A percentile compares a stretch with the other conserved stretches of the same genome.
Conservation (phyloP, 306 rosid genomes). For the Vigna radiata region DNA sequence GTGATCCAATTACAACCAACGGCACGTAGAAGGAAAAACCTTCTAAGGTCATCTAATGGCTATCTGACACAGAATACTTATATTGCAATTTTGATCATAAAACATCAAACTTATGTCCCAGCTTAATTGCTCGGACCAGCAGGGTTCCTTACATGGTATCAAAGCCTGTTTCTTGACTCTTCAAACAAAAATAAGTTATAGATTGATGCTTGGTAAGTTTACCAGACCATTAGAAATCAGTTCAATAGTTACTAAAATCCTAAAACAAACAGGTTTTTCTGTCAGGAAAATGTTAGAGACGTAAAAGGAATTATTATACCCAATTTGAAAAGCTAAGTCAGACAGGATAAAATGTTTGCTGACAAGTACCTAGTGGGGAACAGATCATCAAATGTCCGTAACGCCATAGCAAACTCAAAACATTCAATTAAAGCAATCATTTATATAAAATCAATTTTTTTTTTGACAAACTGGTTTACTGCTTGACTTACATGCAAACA, state of each 20-base stretch:
- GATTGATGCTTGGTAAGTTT: conserved; percentile 3
- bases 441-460: background rate
- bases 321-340: conserved; percentile 9
- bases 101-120: conserved; percentile 5
- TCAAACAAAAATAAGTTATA: conserved; percentile 14
- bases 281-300: background rate
- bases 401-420: conserved; percentile 3
- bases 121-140: background rate
- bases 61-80: conserved; percentile 19
- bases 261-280: conserved; percentile 22
- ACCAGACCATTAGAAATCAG: background rate
- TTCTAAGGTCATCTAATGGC: conserved; percentile 10
- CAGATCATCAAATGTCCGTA: conserved; percentile 11
- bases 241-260: conserved; percentile 29
- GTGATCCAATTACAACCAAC: conserved; percentile 24
- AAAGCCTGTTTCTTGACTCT: conserved; percentile 4
- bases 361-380: conserved; percentile 18
- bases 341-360: conserved; percentile 25
- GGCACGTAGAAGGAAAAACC: conserved; percentile 26
- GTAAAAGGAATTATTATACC: background rate
- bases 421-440: conserved; percentile 29
- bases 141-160: conserved; percentile 30
- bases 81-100: conserved; percentile 14
- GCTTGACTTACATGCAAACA: conserved; percentile 25
- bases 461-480: conserved; percentile 1